Evolutionary conservation across 257 asterid species (phyloP).

Genomic region (Solanum chilense): DNA sequence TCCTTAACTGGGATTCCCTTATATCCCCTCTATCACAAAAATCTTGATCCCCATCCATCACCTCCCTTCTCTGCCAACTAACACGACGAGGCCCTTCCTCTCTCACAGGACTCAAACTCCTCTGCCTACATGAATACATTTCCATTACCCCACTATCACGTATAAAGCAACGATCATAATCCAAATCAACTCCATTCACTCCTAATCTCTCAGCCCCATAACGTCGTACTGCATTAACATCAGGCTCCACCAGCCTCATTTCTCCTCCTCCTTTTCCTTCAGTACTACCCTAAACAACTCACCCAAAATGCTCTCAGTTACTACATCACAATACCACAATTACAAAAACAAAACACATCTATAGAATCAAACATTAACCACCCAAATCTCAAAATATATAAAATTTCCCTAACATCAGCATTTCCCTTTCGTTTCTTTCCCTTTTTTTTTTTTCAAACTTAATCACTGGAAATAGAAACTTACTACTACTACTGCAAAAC

Average conservation of each 20-base stretch:
- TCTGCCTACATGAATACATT: background rate
- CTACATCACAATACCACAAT: background rate
- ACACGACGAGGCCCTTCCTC: background rate
- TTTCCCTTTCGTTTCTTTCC: background rate
- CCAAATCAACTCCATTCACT: background rate
- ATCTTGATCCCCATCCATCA: background rate
- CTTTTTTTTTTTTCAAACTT: background rate
- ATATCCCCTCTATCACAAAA: background rate
- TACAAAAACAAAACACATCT: background rate
- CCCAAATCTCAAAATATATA: background rate
- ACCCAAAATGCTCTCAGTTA: background rate
- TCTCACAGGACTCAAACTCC: conserved; percentile 1
- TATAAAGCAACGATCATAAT: background rate
- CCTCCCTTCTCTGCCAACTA: background rate
- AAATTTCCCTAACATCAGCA: background rate
- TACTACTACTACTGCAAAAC: background rate
- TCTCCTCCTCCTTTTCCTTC: background rate
- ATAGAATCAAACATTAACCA: background rate
- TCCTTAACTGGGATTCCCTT: background rate
- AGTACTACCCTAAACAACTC: background rate
- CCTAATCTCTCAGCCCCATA: background rate
- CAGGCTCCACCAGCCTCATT: background rate
- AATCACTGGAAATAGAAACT: background rate
- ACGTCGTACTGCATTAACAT: background rate
- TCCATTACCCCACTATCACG: background rate